Percentiles rank a stretch among this genome's conserved stretches.
phyloP scores from a whole-genome alignment of 2,329 filamentous ascomycete genomes.

The Sporothrix brasiliensis region DNA sequence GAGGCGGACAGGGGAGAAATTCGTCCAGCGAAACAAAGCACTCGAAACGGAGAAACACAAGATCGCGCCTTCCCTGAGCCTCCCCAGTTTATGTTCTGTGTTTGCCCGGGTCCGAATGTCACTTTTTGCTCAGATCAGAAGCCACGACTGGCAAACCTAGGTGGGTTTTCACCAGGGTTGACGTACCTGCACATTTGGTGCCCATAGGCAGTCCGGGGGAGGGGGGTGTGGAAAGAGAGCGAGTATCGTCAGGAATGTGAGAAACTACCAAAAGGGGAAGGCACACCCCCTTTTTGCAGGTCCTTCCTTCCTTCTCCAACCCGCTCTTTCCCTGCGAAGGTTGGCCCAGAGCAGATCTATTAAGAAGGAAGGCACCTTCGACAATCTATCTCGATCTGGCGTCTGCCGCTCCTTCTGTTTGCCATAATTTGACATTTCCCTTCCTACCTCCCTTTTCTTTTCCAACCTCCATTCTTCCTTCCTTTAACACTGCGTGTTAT shows the following conservation, averaged over 20 bases:
- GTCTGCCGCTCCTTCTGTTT: slow-evolving; percentile 26
- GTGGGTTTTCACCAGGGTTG: slow-evolving; percentile 26
- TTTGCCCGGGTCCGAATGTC: background rate
- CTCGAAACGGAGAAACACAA: slow-evolving; percentile 7
- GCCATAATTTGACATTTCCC: slow-evolving; percentile 10
- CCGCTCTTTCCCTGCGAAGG: slow-evolving; percentile 28
- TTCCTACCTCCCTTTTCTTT: background rate
- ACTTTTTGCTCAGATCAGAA: slow-evolving; percentile 15
- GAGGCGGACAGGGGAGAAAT: background rate
- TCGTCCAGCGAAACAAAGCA: background rate
- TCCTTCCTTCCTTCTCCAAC: slow-evolving; percentile 15
- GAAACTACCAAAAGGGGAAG: slow-evolving; percentile 23
- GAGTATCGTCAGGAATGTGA: slow-evolving; percentile 16
- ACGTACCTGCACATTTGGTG: slow-evolving; percentile 22
- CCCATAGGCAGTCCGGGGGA: slow-evolving; percentile 9
- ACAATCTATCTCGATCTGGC: slow-evolving; percentile 26
- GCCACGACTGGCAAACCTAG: slow-evolving; percentile 25
- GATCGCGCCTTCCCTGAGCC: slow-evolving; percentile 13
- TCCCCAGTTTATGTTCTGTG: background rate
- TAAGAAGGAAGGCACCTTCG: slow-evolving; percentile 29
- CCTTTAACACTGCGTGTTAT: slow-evolving; percentile 2
- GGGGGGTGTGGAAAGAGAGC: slow-evolving; percentile 15
- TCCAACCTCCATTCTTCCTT: slow-evolving; percentile 8
- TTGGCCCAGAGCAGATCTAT: slow-evolving; percentile 19
- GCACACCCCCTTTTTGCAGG: slow-evolving; percentile 20